Conservation (phyloP, 805 yeast species). For the Sungouiella thailandica region DNA sequence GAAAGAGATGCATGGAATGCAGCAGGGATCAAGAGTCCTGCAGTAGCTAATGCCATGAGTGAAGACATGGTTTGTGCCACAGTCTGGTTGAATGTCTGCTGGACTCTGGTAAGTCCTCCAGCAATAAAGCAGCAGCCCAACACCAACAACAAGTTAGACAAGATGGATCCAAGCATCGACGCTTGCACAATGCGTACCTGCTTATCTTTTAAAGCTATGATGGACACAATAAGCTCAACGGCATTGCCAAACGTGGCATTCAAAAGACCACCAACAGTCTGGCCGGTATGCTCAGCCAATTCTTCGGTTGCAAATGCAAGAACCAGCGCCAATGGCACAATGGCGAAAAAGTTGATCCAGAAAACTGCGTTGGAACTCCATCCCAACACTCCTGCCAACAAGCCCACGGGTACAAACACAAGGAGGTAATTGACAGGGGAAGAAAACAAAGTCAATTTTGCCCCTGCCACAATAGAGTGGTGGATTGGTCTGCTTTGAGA, state of each 20-base stretch:
- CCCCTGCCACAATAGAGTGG: conserved; percentile 2
- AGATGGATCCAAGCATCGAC: conserved; percentile 90
- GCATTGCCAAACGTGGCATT: conserved; percentile 99
- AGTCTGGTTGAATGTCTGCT: conserved; percentile 88
- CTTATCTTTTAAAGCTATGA: conserved; percentile 79
- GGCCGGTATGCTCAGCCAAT: conserved; percentile 80
- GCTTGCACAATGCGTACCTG: conserved; percentile 96
- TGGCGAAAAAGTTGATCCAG: conserved; percentile 77
- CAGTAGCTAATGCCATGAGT: conserved; percentile 82
- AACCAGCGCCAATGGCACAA: conserved; percentile 86
- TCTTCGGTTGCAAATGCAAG: conserved; percentile 93
- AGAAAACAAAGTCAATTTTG: conserved; percentile 35
- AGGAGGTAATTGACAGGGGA: conserved; percentile 75
- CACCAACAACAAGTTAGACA: conserved; percentile 83
- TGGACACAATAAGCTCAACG: conserved; percentile 90
- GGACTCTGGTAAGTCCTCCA: conserved; percentile 84
- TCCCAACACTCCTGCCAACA: conserved; percentile 59
- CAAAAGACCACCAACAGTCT: conserved; percentile 87
- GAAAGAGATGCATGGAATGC: conserved; percentile 87
- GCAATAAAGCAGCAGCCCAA: conserved; percentile 93
- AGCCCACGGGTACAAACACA: conserved; percentile 84
- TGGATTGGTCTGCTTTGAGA: not conserved
- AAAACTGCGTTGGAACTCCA: conserved; percentile 57
- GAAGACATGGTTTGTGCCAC: conserved; percentile 98
- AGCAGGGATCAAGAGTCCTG: conserved; percentile 89